These are phyloP conservation scores for Yamadazyma buinensis DNA, from an alignment of 1,139 yeast genomes.

Conservation along the genomic window DNA sequence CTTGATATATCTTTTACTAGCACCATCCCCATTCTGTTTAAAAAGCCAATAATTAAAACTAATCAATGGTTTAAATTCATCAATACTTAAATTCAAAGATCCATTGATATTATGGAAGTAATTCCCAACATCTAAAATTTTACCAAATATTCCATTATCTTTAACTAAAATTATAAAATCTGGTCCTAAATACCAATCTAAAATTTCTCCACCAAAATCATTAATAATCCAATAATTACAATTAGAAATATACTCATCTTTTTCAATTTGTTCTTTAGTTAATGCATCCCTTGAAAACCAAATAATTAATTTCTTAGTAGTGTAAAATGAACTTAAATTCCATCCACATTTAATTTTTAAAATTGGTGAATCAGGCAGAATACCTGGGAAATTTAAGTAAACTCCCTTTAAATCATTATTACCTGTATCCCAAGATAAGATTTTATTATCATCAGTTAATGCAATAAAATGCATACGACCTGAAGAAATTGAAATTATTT, in stretches of 20 bases:
- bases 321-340: slow-evolving; percentile 54
- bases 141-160: slow-evolving; percentile 29
- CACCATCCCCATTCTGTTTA: slow-evolving; percentile 16
- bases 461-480: slow-evolving; percentile 70
- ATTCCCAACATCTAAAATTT: slow-evolving; percentile 9
- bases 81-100: slow-evolving; percentile 2
- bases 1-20: slow-evolving; percentile 33
- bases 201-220: slow-evolving; percentile 24
- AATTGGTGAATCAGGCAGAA: slow-evolving; percentile 18
- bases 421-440: slow-evolving; percentile 67
- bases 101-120: slow-evolving; percentile 11
- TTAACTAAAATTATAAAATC: slow-evolving; percentile 50
- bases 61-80: slow-evolving; percentile 9
- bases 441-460: slow-evolving; percentile 44
- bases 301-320: slow-evolving; percentile 52
- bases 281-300: slow-evolving; percentile 50
- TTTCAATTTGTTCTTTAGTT: slow-evolving; percentile 11
- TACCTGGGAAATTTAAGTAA: slow-evolving; percentile 33
- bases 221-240: slow-evolving; percentile 44
- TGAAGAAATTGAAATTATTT: slow-evolving; percentile 50
- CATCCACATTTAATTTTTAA: slow-evolving; percentile 65
- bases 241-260: slow-evolving; percentile 18
- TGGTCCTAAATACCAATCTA: slow-evolving; percentile 58
- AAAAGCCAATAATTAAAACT: slow-evolving; percentile 31
- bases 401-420: slow-evolving; percentile 44